Evolutionary conservation across 441 rosid species (phyloP), one percentile per base, ranked within the genome.

Genomic region (Macaranga tanarius): DNA sequence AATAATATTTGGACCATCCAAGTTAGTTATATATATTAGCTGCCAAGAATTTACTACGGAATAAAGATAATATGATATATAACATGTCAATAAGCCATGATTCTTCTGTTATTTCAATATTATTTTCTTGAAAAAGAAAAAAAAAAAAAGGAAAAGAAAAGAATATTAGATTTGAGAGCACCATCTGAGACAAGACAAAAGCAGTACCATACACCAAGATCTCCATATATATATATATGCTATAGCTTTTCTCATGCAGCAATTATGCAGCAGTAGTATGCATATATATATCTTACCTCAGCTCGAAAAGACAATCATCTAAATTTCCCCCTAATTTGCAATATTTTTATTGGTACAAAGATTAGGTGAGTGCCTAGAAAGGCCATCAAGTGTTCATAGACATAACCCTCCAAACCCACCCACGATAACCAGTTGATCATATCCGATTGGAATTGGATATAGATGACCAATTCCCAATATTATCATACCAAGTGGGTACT

Each of bases 401-500:
- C 62, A 69, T 51, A 62, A 69, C 13, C 25, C 57, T 9, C 11
- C 57, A 52, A 22, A 13, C 60, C 59, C 69, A 72, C 66, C 73
- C 72, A 52, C 63, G 45, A 77, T 76, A 72, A 68, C 76, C 57
- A 65, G 51, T 70, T 47, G 73, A 76, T 74, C 6, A 19, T 50
- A 28, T 44, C 9, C 40, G 50, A 28, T 51, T 47, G 40, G 61
- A 60, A 51, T 65, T 61, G 75, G 76, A 52, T 50, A 50, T 19
- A n/a, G 23, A 52, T 52, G 47, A 51, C 59, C 56, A 57, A 16
- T 51, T 70, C 52, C 78, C 77, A 70, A 61, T 70, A 67, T 28
- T 38, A 62, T 73, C 76, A 51, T 77, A 62, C 70, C 79, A 77
- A 59, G 81, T 79, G 84, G 81, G 77, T 71, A 38, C 38, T 58